A percentile compares a stretch with the other conserved stretches of the same genome.
Evolutionary conservation across 1,284 basidiomycete genomes (phyloP).

Genomic region (Cryptococcus sp.): DNA sequence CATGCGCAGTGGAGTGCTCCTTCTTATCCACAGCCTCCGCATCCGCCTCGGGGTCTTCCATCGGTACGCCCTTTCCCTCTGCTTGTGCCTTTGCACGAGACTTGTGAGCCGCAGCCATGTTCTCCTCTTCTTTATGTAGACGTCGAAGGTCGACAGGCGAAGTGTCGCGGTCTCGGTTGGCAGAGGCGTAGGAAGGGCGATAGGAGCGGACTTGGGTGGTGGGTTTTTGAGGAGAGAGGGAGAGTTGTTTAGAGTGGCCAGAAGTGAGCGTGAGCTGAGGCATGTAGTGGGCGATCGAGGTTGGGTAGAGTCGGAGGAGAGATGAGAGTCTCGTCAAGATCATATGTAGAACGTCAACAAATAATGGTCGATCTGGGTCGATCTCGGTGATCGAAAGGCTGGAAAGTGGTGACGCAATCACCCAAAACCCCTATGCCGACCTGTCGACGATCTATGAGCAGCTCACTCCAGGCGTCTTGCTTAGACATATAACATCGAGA

Average conservation of each 20-base stretch:
- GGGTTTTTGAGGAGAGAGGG: conserved; percentile 23
- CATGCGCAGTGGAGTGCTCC: conserved; percentile 10
- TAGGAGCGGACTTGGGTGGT: neutral
- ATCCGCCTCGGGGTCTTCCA: conserved; percentile 6
- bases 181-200: neutral
- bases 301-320: no score
- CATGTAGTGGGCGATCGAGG: conserved; percentile 13
- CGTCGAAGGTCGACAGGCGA: conserved; percentile 21
- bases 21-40: conserved; percentile 4
- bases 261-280: conserved; percentile 29
- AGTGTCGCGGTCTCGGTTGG: neutral
- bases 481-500: no score
- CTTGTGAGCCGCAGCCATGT: conserved; percentile 23
- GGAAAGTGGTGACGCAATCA: no score
- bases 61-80: conserved; percentile 8
- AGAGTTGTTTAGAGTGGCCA: conserved; percentile 16
- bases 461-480: no score
- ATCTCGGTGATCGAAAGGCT: no score
- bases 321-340: no score
- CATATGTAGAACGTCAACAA: no score
- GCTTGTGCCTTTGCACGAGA: conserved; percentile 13
- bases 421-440: no score
- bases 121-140: conserved; percentile 29
- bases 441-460: no score
- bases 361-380: no score